Conservation (phyloP, 768 basidiomycete genomes). For the Calocera cornea region DNA sequence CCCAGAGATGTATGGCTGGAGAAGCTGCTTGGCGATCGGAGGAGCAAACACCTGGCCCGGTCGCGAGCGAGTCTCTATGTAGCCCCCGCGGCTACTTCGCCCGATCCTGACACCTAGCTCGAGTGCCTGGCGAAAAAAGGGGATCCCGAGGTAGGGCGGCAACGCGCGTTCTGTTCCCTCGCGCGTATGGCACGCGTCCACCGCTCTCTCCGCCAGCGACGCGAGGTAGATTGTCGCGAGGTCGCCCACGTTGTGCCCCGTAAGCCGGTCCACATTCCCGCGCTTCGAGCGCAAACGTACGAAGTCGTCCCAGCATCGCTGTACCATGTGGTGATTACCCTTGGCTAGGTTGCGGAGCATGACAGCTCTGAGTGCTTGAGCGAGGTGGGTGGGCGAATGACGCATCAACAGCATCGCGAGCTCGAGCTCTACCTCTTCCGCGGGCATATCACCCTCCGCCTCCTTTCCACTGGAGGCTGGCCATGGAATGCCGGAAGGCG, state of each 20-base stretch:
- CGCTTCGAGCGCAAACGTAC: not conserved
- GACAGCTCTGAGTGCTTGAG: not conserved
- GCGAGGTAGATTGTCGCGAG: not conserved
- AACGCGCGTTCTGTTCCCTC: not conserved
- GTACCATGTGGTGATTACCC: not conserved
- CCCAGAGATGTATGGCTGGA: not conserved
- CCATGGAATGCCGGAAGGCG: not conserved
- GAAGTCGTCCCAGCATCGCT: slow-evolving; percentile 1
- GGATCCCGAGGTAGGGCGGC: not conserved
- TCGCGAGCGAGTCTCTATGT: not conserved
- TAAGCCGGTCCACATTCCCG: not conserved
- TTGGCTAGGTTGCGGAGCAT: not conserved
- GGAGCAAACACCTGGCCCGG: not conserved
- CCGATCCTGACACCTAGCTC: not conserved
- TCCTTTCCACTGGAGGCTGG: not conserved
- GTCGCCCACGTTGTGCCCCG: not conserved
- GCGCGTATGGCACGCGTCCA: not conserved
- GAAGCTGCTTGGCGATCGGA: not conserved
- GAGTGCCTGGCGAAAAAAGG: not conserved
- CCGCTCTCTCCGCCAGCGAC: not conserved
- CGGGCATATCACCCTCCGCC: not conserved
- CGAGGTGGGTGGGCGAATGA: not conserved
- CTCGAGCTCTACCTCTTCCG: not conserved
- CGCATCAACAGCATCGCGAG: not conserved
- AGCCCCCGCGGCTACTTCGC: not conserved